These are phyloP conservation scores for Trichoderma sp. DNA, from an alignment of 2,329 filamentous ascomycete species.

Conservation along the genomic window DNA sequence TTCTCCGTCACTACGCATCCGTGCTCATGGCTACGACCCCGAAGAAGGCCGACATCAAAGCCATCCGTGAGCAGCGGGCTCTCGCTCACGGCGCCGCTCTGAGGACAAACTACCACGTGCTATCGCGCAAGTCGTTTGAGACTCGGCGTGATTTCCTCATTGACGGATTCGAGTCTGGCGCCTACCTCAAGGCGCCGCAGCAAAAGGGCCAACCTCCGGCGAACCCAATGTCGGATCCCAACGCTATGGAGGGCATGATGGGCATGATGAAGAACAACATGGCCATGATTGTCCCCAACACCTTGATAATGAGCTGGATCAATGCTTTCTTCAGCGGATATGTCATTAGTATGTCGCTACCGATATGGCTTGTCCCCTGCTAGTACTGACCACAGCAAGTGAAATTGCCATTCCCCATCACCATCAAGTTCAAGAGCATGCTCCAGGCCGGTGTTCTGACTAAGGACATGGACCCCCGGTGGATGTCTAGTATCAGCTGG, in stretches of 20 bases:
- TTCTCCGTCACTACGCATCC: conserved; percentile 93
- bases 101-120: conserved; percentile 74
- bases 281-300: conserved; percentile 99
- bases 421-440: conserved; percentile 99
- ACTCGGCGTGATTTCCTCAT: conserved; percentile 77
- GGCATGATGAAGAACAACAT: conserved; percentile 99
- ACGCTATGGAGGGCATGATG: conserved; percentile 99
- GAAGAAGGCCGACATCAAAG: conserved; percentile 72
- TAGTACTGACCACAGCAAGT: conserved; percentile 47
- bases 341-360: conserved; percentile 71
- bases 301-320: conserved; percentile 99
- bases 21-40: conserved; percentile 83
- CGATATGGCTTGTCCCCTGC: neutral
- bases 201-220: conserved; percentile 79
- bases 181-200: conserved; percentile 86
- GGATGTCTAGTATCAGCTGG: conserved; percentile 98
- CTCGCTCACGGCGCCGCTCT: conserved; percentile 82
- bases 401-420: conserved; percentile 95
- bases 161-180: conserved; percentile 77
- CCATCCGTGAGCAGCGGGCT: conserved; percentile 81
- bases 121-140: conserved; percentile 75
- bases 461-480: conserved; percentile 91
- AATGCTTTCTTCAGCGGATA: conserved; percentile 99
- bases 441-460: conserved; percentile 95
- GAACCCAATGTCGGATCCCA: conserved; percentile 93